Percentiles rank a stretch among this genome's conserved stretches.
Conservation (phyloP, 2,329 filamentous ascomycete genomes). For the Fusarium pseudonygamai region DNA sequence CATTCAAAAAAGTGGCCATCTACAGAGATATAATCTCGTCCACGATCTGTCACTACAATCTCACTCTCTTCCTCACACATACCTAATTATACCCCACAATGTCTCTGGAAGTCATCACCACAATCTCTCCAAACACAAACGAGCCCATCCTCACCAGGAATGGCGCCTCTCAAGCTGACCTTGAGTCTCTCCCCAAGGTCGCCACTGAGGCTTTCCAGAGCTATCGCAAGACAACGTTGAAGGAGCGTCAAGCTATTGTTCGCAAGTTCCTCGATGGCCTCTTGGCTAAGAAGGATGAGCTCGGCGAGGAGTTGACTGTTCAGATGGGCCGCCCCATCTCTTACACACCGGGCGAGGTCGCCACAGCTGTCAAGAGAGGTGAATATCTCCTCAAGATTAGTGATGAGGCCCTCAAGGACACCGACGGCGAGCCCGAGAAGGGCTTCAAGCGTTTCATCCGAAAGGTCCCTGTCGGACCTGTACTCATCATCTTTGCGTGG, state of each 20-base stretch:
- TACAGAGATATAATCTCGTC: slow-evolving; percentile 23
- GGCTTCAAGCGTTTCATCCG: slow-evolving; percentile 92
- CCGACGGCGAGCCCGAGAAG: slow-evolving; percentile 82
- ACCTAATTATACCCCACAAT: slow-evolving; percentile 50
- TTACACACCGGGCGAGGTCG: slow-evolving; percentile 84
- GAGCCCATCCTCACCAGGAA: slow-evolving; percentile 82
- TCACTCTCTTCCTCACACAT: background rate
- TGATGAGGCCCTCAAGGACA: slow-evolving; percentile 80
- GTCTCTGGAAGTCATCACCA: slow-evolving; percentile 73
- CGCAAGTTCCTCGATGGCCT: slow-evolving; percentile 80
- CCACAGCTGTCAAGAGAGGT: slow-evolving; percentile 84
- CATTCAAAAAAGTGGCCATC: slow-evolving; percentile 25
- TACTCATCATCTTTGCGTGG: slow-evolving; percentile 93
- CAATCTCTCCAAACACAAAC: slow-evolving; percentile 91
- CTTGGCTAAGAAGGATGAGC: slow-evolving; percentile 75
- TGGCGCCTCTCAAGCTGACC: slow-evolving; percentile 75
- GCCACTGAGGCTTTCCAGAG: slow-evolving; percentile 79
- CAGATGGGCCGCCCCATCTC: slow-evolving; percentile 96
- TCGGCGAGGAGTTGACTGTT: slow-evolving; percentile 86
- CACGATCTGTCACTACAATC: background rate
- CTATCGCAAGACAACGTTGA: slow-evolving; percentile 78
- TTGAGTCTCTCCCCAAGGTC: slow-evolving; percentile 75
- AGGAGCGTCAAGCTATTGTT: slow-evolving; percentile 81
- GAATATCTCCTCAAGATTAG: slow-evolving; percentile 89
- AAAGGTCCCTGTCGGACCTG: slow-evolving; percentile 87